Evolutionary conservation across 169 alveolate genomes (phyloP).

Genomic region (Besnoitia besnoiti): DNA sequence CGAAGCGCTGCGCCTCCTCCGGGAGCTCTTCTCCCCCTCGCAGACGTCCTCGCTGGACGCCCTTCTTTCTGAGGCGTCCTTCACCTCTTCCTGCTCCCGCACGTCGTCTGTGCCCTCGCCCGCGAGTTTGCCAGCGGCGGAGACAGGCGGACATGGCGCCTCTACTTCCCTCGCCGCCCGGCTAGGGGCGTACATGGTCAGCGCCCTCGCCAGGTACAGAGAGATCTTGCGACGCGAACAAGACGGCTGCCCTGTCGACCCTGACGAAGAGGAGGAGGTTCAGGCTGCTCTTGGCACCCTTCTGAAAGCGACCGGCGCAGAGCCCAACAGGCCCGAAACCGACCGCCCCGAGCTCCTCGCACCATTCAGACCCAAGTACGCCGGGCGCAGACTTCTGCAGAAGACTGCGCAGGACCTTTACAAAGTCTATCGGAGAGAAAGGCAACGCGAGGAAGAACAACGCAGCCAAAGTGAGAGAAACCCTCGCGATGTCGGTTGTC

Average conservation of each 20-base stretch:
- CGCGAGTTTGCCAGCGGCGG: not conserved
- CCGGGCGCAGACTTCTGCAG: constrained; percentile 33
- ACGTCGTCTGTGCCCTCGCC: not conserved
- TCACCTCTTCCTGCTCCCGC: not conserved
- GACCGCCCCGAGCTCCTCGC: constrained; percentile 7
- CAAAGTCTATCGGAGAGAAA: not conserved
- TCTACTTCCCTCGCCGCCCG: not conserved
- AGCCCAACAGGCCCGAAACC: not conserved
- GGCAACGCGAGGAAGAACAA: not conserved
- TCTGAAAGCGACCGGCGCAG: not conserved
- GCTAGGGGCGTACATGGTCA: not conserved
- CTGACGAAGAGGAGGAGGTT: constrained; percentile 29
- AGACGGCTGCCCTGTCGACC: constrained; percentile 8
- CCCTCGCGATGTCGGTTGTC: no score
- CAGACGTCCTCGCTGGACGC: no score
- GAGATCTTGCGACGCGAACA: not conserved
- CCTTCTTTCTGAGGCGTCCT: not conserved
- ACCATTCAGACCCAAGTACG: constrained; percentile 23
- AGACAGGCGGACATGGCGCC: not conserved
- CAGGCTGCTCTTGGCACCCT: not conserved
- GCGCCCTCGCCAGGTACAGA: not conserved
- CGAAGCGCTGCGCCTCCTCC: constrained; percentile 3
- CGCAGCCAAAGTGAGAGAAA: not conserved
- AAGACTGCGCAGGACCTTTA: constrained; percentile 9
- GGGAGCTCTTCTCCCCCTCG: not conserved